Percentiles rank a stretch among this genome's conserved stretches.
Conservation (phyloP, 2,329 filamentous ascomycete species). For the Fusarium sublunatum region DNA sequence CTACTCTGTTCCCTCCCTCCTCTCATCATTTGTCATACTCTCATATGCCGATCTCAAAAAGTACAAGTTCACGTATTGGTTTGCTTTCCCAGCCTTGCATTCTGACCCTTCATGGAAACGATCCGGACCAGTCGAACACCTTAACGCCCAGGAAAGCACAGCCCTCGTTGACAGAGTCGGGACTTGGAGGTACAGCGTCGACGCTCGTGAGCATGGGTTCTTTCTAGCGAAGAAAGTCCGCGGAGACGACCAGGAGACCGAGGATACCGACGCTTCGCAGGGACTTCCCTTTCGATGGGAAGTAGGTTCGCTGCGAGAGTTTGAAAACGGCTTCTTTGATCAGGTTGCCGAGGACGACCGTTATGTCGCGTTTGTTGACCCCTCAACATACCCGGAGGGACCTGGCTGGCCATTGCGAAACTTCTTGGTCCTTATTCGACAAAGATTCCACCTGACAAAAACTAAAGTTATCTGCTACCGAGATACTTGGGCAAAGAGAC, state of each 20-base stretch:
- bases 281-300: constrained; percentile 78
- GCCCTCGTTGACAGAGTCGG: constrained; percentile 84
- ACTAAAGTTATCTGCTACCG: constrained; percentile 91
- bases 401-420: constrained; percentile 96
- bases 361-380: constrained; percentile 89
- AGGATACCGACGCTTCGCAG: constrained; percentile 59
- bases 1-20: constrained; percentile 90
- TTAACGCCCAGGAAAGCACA: constrained; percentile 78
- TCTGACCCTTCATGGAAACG: constrained; percentile 86
- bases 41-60: constrained; percentile 97
- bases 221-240: constrained; percentile 88
- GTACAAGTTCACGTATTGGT: constrained; percentile 98
- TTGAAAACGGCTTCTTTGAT: constrained; percentile 89
- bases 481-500: constrained; percentile 80
- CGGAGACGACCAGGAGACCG: constrained; percentile 56
- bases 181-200: constrained; percentile 86
- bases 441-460: constrained; percentile 80
- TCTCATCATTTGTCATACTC: constrained; percentile 88
- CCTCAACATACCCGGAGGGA: constrained; percentile 87
- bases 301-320: constrained; percentile 78
- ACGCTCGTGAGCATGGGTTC: constrained; percentile 89
- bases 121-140: constrained; percentile 61
- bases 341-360: constrained; percentile 76
- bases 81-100: constrained; percentile 92
- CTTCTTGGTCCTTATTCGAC: constrained; percentile 83